These are phyloP conservation scores for Singerocomus rubriflavus DNA, from an alignment of 1,284 basidiomycete genomes.

Conservation along the genomic window DNA sequence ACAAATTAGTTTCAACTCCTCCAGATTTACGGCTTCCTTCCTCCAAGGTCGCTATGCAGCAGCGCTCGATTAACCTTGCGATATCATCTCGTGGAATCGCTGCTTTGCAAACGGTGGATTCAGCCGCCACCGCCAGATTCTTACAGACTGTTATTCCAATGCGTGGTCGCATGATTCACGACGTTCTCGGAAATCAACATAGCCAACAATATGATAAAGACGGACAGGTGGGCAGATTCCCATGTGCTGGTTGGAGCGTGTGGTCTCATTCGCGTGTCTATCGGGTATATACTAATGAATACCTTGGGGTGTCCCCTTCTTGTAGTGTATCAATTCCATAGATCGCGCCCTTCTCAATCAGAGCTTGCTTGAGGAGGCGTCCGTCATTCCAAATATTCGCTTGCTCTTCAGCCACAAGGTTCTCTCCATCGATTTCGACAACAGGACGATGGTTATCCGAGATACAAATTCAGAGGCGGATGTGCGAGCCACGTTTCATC, in stretches of 20 bases:
- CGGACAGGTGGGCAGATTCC: constrained; percentile 64
- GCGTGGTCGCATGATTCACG: constrained; percentile 95
- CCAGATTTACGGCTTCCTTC: constrained; percentile 70
- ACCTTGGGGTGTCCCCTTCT: constrained; percentile 19
- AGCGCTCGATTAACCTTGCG: constrained; percentile 94
- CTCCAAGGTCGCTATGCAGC: constrained; percentile 59
- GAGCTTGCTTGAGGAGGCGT: constrained; percentile 72
- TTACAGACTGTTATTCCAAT: constrained; percentile 87
- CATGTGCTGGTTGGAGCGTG: constrained; percentile 20
- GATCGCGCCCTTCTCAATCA: constrained; percentile 87
- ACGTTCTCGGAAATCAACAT: constrained; percentile 61
- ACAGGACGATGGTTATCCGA: constrained; percentile 49
- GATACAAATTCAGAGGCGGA: constrained; percentile 46
- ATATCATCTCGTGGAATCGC: constrained; percentile 92
- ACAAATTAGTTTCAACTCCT: constrained; percentile 18
- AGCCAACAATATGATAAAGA: constrained; percentile 87
- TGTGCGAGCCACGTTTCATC: constrained; percentile 61
- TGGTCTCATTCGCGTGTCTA: constrained; percentile 23
- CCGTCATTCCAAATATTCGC: constrained; percentile 60
- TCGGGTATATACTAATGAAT: constrained; percentile 21
- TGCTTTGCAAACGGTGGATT: constrained; percentile 80
- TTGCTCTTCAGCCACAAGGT: constrained; percentile 84
- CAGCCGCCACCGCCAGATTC: constrained; percentile 71
- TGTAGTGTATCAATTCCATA: constrained; percentile 90
- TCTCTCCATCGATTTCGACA: constrained; percentile 69